phyloP scores from a whole-genome alignment of 495 filamentous ascomycete species.

The Penicillium dipodomyicola region DNA sequence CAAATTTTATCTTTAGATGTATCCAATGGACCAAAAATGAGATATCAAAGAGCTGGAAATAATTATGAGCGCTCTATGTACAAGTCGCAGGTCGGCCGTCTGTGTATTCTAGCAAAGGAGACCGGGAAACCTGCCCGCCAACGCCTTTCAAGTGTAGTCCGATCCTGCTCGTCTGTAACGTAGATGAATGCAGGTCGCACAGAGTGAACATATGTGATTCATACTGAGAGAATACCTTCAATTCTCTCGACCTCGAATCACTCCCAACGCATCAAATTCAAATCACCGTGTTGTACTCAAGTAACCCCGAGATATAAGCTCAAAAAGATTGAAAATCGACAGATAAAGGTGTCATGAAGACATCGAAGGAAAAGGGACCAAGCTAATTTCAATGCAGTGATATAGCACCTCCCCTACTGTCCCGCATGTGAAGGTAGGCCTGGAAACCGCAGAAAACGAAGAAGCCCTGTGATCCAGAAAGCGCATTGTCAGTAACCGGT shows the following conservation, averaged over 20 bases:
- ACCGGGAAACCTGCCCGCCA: slow-evolving; percentile 25
- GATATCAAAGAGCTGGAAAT: slow-evolving; percentile 13
- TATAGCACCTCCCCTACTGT: slow-evolving; percentile 78
- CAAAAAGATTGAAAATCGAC: slow-evolving; percentile 22
- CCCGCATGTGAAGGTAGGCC: slow-evolving; percentile 73
- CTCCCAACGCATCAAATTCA: slow-evolving; percentile 12
- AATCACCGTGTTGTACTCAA: slow-evolving; percentile 13
- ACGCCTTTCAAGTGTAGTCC: slow-evolving; percentile 16
- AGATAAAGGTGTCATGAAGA: slow-evolving; percentile 18
- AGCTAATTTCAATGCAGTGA: slow-evolving; percentile 53
- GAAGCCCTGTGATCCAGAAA: slow-evolving; percentile 59
- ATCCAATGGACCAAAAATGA: slow-evolving; percentile 5
- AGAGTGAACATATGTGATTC: slow-evolving; percentile 1
- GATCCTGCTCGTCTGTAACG: slow-evolving; percentile 3
- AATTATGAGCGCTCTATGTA: slow-evolving; percentile 30
- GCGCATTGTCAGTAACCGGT: slow-evolving; percentile 9
- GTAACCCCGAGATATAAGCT: slow-evolving; percentile 24
- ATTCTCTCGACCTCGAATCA: slow-evolving; percentile 18
- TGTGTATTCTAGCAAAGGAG: slow-evolving; percentile 15
- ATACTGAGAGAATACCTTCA: not conserved
- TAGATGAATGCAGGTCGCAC: slow-evolving; percentile 9
- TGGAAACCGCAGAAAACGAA: slow-evolving; percentile 87
- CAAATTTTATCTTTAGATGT: slow-evolving; percentile 5
- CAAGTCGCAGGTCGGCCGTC: slow-evolving; percentile 20
- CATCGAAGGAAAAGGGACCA: slow-evolving; percentile 17